Base-by-base conservation (phyloP, 768 basidiomycete genomes). In the Rhodotorula toruloides region DNA sequence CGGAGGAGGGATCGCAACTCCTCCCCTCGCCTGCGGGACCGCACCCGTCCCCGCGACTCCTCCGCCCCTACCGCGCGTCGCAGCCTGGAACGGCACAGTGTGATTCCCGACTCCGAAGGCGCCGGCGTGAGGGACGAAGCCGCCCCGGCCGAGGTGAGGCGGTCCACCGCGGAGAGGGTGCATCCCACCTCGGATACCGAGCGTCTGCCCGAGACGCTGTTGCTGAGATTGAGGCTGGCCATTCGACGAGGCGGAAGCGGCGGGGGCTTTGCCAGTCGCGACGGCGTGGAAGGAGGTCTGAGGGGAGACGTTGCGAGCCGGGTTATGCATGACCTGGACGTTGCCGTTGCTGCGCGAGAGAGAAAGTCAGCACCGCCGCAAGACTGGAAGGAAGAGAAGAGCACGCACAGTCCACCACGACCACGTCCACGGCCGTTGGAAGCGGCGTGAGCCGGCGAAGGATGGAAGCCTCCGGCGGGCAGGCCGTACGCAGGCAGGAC, bases 401-500 rank as follows among this genome's bases (percentile, higher is more conserved):
- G 29, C 2, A 42, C 40, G 27, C 47, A 12, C 47, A 29, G n/a
- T 3, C 22, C 65, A 32, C 64, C 63, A 25, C 65, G 62, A 11
- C 70, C 62, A 13, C 66, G 65, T 16, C 65, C 61, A 13, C 63
- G 57, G 4, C 34, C 57, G 13, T 8, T 17, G 2, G 32, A n/a
- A 0, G 37, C 44, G 25, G 31, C 21, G 8, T 22, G 16, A 12
- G n/a, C 16, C 4, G 70, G 47, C 0, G 65, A 59, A 0, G 70
- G 70, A 48, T 71, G 70, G 63, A 67, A 71, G 29, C 70, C 67
- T 16, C 56, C 71, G 2, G 71, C 71, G 21, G 71, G 71, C 3
- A 72, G 58, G 10, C 71, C 71, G 8, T 59, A 61, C 4, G 67
- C 67, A 0, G 71, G 71, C 1, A 72, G 56, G 34, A 72, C 37